These are phyloP conservation scores for Daphne laureola DNA, from an alignment of 441 rosid species.

Conservation along the genomic window DNA sequence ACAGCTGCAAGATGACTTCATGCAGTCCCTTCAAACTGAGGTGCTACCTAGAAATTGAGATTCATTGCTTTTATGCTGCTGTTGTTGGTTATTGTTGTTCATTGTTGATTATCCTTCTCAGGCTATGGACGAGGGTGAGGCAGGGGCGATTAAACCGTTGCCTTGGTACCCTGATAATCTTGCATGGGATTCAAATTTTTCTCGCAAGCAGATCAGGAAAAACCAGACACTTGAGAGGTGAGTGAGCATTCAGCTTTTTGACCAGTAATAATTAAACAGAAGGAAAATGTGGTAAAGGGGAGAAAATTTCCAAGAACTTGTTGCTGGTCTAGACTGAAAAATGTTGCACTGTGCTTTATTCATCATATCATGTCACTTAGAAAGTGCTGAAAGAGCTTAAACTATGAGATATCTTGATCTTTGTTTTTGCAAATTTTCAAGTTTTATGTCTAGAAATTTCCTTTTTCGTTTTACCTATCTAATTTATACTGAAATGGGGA, in stretches of 20 bases:
- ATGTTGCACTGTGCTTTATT: too few species aligned
- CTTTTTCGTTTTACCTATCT: too few species aligned
- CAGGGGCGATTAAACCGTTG: conserved; percentile 76
- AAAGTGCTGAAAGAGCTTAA: too few species aligned
- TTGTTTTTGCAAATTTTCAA: too few species aligned
- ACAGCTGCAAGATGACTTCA: conserved; percentile 79
- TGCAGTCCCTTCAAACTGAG: conserved; percentile 72
- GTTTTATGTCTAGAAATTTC: too few species aligned
- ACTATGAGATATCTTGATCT: too few species aligned
- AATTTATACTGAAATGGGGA: too few species aligned
- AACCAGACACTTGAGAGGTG: conserved; percentile 90
- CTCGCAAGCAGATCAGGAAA: conserved; percentile 87
- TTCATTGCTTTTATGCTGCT: conserved; percentile 5
- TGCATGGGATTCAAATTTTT: conserved; percentile 94
- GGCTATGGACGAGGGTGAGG: conserved; percentile 65
- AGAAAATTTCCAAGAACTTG: too few species aligned
- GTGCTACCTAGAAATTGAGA: conserved; percentile 15
- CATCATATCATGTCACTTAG: too few species aligned
- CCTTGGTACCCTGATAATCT: conserved; percentile 91
- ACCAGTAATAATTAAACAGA: too few species aligned
- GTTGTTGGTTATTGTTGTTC: conserved; percentile 4
- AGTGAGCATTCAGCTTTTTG: conserved; percentile 1
- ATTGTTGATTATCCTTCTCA: conserved; percentile 13
- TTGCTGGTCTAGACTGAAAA: too few species aligned
- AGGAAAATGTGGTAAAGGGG: too few species aligned